These are phyloP conservation scores for Phytophthora sansomeana DNA, from an alignment of 352 stramenopile genomes.

Conservation along the genomic window DNA sequence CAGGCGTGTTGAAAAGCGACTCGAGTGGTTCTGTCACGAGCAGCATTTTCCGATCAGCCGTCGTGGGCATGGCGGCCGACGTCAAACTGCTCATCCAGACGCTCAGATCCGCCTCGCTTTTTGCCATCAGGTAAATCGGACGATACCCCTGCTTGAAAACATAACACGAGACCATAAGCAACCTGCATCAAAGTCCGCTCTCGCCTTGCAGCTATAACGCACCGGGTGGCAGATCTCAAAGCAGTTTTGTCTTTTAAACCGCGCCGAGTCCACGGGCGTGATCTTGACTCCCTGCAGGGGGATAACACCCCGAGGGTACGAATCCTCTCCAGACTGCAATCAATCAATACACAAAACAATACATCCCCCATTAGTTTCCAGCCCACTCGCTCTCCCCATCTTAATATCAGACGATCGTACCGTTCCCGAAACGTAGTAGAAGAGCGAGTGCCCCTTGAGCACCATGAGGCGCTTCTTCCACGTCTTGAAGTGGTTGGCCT, in stretches of 20 bases:
- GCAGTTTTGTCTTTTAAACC: conserved; percentile 89
- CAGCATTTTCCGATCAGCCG: conserved; percentile 72
- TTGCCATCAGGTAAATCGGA: conserved; percentile 88
- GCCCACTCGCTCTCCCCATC: not conserved
- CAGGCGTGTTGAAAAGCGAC: conserved; percentile 78
- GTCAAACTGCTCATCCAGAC: conserved; percentile 90
- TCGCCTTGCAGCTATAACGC: conserved; percentile 26
- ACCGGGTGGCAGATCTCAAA: conserved; percentile 89
- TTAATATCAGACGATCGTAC: conserved; percentile 42
- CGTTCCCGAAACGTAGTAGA: conserved; percentile 90
- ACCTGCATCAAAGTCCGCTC: not conserved
- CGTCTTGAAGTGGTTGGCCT: conserved; percentile 90
- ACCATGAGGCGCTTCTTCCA: conserved; percentile 92
- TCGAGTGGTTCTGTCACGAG: conserved; percentile 67
- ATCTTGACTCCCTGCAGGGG: conserved; percentile 80
- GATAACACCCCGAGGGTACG: conserved; percentile 84
- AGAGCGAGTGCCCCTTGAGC: conserved; percentile 87
- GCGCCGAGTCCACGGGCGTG: conserved; percentile 75
- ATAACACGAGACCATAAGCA: conserved; percentile 17
- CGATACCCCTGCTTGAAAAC: conserved; percentile 60
- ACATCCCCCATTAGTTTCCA: too few species aligned
- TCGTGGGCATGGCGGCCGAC: conserved; percentile 81
- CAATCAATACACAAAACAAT: conserved; percentile 5
- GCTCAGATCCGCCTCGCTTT: conserved; percentile 83
- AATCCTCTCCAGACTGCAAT: conserved; percentile 82